Percentiles rank a stretch among this genome's conserved stretches.
Evolutionary conservation across 106 monocot species (phyloP).

Genomic region (Acorus calamus): DNA sequence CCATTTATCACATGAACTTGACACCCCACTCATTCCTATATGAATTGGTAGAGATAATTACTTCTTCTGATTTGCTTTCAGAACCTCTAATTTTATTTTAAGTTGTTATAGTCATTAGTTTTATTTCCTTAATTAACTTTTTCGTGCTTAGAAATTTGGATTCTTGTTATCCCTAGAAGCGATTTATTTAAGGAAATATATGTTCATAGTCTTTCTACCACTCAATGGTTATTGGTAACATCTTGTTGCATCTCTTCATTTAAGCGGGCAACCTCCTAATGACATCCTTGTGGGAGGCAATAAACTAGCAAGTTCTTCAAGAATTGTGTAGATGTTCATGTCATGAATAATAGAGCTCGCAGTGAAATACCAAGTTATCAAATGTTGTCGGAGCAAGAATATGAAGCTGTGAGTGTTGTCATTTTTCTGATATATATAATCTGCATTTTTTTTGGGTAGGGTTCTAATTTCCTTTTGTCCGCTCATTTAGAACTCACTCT

Average conservation of each 20-base stretch:
- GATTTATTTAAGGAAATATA: too few relatives aligned
- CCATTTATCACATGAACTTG: too few relatives aligned
- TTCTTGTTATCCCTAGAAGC: too few relatives aligned
- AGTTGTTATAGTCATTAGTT: too few relatives aligned
- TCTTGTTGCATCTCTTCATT: slow-evolving; percentile 5
- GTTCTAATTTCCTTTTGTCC: background rate
- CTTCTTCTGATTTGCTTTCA: too few relatives aligned
- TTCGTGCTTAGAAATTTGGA: too few relatives aligned
- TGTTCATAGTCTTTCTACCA: too few relatives aligned
- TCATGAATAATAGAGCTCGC: slow-evolving; percentile 19
- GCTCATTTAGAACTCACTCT: background rate
- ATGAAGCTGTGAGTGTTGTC: slow-evolving; percentile 65
- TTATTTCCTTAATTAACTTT: too few relatives aligned
- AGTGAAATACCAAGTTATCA: slow-evolving; percentile 30
- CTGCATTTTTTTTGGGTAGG: background rate
- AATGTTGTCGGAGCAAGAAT: slow-evolving; percentile 70
- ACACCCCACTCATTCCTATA: too few relatives aligned
- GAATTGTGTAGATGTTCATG: slow-evolving; percentile 52
- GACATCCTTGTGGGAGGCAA: slow-evolving; percentile 69
- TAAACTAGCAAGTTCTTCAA: slow-evolving; percentile 78
- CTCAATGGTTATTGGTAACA: too few relatives aligned
- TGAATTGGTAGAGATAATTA: too few relatives aligned
- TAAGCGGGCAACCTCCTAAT: slow-evolving; percentile 90
- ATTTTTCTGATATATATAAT: background rate
- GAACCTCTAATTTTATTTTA: too few relatives aligned